Evolutionary conservation across 805 yeast species (phyloP), one percentile per base, ranked within the genome.

Genomic region (Priceomyces melissophilus): DNA sequence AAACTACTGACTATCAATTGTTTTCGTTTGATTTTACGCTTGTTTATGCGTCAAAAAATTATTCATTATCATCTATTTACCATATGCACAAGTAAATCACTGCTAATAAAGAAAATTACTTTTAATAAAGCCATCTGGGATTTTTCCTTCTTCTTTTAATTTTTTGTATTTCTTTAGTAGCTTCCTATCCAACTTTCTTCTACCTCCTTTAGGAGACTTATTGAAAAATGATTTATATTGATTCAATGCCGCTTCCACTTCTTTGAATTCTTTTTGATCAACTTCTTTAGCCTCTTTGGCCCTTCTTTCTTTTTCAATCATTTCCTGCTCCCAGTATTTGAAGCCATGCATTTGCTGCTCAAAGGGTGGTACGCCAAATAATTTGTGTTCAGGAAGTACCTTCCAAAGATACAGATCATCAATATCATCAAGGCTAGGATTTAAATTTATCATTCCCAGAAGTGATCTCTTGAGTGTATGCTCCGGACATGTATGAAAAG

Each of bases 321-420:
- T 48, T 31, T 53, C 55, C 11, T 53, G 44, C 46, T 69, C 73
- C 70, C 69, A 68, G 17, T 53, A 43, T 40, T 61, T 63, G 49
- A 68, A 67, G 4, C 65, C 62, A 32, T 56, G 45, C 5, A 44
- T 51, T 15, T 46, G 42, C 30, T 48, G 37, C 20, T 64, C 70
- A 39, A 58, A 66, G 1, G 73, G 72, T 7, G 66, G 65, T 3
- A 49, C 45, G 7, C 67, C 70, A 48, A 60, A 67, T 25, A 57
- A 42, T 41, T 59, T 57, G 15, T 57, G 64, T 30, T 54, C 55
- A 3, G 74, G 74, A 16, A 64, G 53, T 32, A 65, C 36, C 13
- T 64, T 56, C 73, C 74, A 68, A 30, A 70, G 57, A 40, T 60
- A 65, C 26, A 62, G 69, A 44, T 70, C 71, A 39, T 63, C 65